Evolutionary conservation across 2,329 filamentous ascomycete genomes (phyloP).

Genomic region (Drechmeria coniospora): DNA sequence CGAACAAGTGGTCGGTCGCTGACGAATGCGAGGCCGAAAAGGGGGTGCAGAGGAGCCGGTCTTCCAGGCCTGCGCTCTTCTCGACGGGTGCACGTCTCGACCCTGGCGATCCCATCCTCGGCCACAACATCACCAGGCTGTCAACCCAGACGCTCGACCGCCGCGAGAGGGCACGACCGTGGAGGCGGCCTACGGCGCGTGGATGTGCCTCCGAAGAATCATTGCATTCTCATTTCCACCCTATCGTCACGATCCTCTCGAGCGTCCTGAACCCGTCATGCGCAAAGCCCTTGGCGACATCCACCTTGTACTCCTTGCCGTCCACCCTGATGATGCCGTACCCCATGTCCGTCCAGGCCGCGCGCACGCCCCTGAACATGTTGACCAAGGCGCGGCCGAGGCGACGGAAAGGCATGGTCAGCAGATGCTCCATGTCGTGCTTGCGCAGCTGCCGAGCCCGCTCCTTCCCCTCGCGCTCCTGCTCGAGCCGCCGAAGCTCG

Average conservation of each 20-base stretch:
- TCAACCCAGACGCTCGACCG: too few species aligned
- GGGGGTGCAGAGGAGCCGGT: too few species aligned
- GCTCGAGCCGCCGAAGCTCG: slow-evolving; percentile 15
- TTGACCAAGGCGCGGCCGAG: slow-evolving; percentile 23
- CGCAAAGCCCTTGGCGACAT: slow-evolving; percentile 40
- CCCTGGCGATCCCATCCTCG: too few species aligned
- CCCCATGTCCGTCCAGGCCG: slow-evolving; percentile 40
- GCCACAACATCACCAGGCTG: too few species aligned
- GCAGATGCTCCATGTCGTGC: slow-evolving; percentile 37
- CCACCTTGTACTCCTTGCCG: slow-evolving; percentile 37
- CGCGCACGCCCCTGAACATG: slow-evolving; percentile 29
- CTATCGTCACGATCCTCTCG: slow-evolving; percentile 34
- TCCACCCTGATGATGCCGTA: slow-evolving; percentile 35
- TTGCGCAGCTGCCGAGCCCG: slow-evolving; percentile 24
- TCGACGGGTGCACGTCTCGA: too few species aligned
- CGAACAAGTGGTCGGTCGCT: too few species aligned
- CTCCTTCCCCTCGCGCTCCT: slow-evolving; percentile 20
- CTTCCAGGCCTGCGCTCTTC: too few species aligned
- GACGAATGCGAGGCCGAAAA: too few species aligned
- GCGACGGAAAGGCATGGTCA: slow-evolving; percentile 43
- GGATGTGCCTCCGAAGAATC: too few species aligned
- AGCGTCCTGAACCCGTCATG: slow-evolving; percentile 43
- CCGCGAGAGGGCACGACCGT: too few species aligned
- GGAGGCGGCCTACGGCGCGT: too few species aligned
- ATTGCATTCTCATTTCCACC: slow-evolving; percentile 5